Evolutionary conservation across 176 grass and related monocot genomes (phyloP).

Genomic region (Oryza longistaminata): DNA sequence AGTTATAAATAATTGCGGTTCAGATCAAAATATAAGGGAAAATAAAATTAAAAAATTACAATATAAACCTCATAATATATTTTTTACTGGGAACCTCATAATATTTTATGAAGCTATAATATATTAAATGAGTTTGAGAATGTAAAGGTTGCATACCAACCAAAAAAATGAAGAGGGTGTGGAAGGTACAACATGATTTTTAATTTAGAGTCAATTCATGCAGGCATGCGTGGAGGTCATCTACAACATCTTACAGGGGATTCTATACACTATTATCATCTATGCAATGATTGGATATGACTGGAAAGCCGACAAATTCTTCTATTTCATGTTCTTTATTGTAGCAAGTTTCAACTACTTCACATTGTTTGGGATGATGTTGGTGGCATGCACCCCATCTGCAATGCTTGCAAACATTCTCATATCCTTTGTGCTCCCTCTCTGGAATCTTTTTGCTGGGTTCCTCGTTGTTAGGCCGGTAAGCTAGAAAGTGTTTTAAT

Average conservation of each 20-base stretch:
- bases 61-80: background rate
- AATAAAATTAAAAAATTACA: background rate
- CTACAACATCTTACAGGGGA: constrained; percentile 61
- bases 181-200: background rate
- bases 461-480: constrained; percentile 71
- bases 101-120: background rate
- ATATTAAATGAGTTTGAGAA: background rate
- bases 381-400: constrained; percentile 63
- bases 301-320: constrained; percentile 64
- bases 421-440: constrained; percentile 53
- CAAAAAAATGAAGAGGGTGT: background rate
- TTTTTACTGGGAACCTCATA: background rate
- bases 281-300: constrained; percentile 83
- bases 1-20: background rate
- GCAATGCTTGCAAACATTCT: constrained; percentile 61
- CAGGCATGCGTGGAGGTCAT: constrained; percentile 71
- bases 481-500: constrained; percentile 9
- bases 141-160: background rate
- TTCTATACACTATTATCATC: constrained; percentile 63
- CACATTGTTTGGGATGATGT: constrained; percentile 80
- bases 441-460: constrained; percentile 86
- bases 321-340: constrained; percentile 85
- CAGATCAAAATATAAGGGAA: background rate
- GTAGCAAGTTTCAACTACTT: constrained; percentile 75
- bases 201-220: background rate